A percentile compares a stretch with the other conserved stretches of the same genome.
These are phyloP conservation scores for Bipolaris bicolor DNA, from an alignment of 2,329 filamentous ascomycete species.

Conservation along the genomic window DNA sequence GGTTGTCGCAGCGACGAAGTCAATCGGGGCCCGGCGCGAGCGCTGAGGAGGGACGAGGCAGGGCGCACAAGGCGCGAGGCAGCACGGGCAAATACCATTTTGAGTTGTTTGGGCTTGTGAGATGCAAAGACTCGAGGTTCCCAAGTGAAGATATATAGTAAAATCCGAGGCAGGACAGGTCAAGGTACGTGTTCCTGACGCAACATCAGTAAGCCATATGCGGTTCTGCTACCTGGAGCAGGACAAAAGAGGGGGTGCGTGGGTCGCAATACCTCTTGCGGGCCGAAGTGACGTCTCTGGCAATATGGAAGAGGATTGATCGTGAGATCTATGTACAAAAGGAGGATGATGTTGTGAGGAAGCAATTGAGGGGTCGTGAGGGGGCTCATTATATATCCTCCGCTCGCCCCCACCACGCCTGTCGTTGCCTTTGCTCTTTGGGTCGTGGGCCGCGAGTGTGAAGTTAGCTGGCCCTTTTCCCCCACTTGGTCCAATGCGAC, in stretches of 20 bases:
- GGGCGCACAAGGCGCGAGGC: slow-evolving; percentile 64
- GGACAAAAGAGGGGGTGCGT: slow-evolving; percentile 22
- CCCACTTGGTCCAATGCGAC: slow-evolving; percentile 43
- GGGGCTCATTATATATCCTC: slow-evolving; percentile 38
- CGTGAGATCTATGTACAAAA: slow-evolving; percentile 23
- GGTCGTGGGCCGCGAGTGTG: slow-evolving; percentile 26
- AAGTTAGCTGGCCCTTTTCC: slow-evolving; percentile 26
- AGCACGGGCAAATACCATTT: slow-evolving; percentile 67
- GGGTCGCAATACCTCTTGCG: slow-evolving; percentile 37
- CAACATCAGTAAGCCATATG: slow-evolving; percentile 33
- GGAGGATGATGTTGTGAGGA: slow-evolving; percentile 23
- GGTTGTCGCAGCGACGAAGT: slow-evolving; percentile 54
- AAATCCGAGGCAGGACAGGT: slow-evolving; percentile 20
- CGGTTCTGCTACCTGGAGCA: slow-evolving; percentile 3
- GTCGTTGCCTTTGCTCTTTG: slow-evolving; percentile 24
- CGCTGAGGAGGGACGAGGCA: slow-evolving; percentile 59
- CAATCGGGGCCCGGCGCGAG: slow-evolving; percentile 50
- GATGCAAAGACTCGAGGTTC: slow-evolving; percentile 25
- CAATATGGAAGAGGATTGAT: slow-evolving; percentile 5
- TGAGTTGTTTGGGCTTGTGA: slow-evolving; percentile 43
- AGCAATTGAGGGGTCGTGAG: slow-evolving; percentile 32
- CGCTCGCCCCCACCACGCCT: slow-evolving; percentile 23
- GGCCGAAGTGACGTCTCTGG: slow-evolving; percentile 31
- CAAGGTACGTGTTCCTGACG: slow-evolving; percentile 37
- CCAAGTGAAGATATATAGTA: slow-evolving; percentile 31